Base-by-base conservation (phyloP, 441 rosid species). In the Bruguiera hainesii region DNA sequence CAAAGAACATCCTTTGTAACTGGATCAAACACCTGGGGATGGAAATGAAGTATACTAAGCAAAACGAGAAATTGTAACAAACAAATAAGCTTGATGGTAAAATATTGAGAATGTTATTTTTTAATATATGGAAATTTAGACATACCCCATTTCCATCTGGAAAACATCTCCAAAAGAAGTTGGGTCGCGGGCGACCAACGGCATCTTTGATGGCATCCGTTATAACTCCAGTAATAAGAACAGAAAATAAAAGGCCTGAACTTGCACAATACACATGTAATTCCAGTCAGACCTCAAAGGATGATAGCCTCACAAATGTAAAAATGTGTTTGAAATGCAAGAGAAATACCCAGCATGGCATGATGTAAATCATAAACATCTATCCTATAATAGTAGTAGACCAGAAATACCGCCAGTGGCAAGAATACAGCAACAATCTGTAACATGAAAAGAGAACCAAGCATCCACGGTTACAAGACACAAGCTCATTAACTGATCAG, bases 301-400 rank as follows among this genome's bases (percentile, higher is more conserved):
- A 16, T 4, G 53, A n/a, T 50, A 8, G 28, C 59, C 29, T 25
- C 29, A 55, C 59, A 23, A 28, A 11, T 1, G 30, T 42, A 42
- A 28, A 55, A 55, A 15, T 25, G 5, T 55, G 16, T 23, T 21
- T 55, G 59, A 28, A 28, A 21, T 28, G 11, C 26, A 55, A 15
- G 26, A 16, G 28, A 56, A 18, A 60, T 81, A 90, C 94, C 96
- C 60, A 90, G 64, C 21, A 79, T 61, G 1, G 94, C 88, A 48
- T 88, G 90, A 71, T 90, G 94, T 64, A 87, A 78, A 77, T 90
- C 96, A 72, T 84, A 88, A 56, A 88, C 74, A 74, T 90, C 93
- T 56, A 16, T 78, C 71, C 90, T 78, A 69, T 65, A 55, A 72
- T 77, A 80, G 77, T 86, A 90, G 75, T 80, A 85, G 59, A 78